Conservation (phyloP, 1,284 basidiomycete species). For the Sanghuangporus weigelae region DNA sequence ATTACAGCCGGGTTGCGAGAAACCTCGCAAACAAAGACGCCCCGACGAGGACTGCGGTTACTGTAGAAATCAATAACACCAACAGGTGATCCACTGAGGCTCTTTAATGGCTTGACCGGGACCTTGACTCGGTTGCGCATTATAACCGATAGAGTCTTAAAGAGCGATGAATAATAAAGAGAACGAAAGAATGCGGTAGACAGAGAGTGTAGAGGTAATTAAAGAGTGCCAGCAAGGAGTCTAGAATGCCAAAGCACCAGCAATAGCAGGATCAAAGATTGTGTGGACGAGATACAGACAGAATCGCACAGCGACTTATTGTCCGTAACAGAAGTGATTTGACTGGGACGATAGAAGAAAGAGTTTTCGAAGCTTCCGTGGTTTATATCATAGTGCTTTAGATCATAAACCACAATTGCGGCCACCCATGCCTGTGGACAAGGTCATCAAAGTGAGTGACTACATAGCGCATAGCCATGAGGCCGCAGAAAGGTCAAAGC, state of each 20-base stretch:
- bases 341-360: background rate
- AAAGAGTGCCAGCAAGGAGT: background rate
- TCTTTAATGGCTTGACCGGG: background rate
- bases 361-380: background rate
- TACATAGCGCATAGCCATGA: too few species aligned
- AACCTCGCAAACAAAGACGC: background rate
- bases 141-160: background rate
- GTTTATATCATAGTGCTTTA: background rate
- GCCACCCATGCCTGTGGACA: too few species aligned
- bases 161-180: background rate
- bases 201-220: background rate
- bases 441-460: too few species aligned
- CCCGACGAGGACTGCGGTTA: background rate
- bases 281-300: background rate
- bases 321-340: background rate
- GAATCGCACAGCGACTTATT: constrained; percentile 10
- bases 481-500: too few species aligned
- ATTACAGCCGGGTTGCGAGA: background rate
- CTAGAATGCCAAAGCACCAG: background rate
- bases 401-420: too few species aligned
- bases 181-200: background rate
- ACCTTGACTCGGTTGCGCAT: background rate
- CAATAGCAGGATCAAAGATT: background rate
- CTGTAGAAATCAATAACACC: too few species aligned
- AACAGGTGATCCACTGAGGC: too few species aligned